Conservation (phyloP, 2,329 filamentous ascomycete species). For the Phyllosticta paracitricarpa region DNA sequence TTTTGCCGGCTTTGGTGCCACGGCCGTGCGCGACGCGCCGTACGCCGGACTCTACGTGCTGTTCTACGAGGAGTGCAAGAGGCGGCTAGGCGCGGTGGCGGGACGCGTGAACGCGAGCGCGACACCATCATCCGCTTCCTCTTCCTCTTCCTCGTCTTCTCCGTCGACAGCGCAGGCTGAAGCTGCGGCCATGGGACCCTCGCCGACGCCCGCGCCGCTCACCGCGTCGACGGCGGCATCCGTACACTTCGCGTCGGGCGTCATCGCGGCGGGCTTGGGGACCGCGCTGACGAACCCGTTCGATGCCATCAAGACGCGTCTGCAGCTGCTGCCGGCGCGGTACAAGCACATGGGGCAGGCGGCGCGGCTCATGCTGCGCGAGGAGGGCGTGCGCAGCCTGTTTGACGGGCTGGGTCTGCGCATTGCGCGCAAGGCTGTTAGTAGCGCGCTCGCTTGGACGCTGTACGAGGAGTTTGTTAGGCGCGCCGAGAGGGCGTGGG, state of each 20-base stretch:
- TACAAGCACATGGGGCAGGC: slow-evolving; percentile 80
- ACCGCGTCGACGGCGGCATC: slow-evolving; percentile 41
- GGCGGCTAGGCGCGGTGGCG: slow-evolving; percentile 37
- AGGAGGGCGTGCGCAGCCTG: slow-evolving; percentile 71
- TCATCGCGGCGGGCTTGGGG: slow-evolving; percentile 69
- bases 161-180: slow-evolving; percentile 14
- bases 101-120: slow-evolving; percentile 24
- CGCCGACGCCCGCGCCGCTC: background rate
- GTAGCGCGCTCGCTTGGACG: slow-evolving; percentile 93
- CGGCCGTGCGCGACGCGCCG: slow-evolving; percentile 85
- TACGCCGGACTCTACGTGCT: slow-evolving; percentile 93
- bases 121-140: background rate
- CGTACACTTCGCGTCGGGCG: slow-evolving; percentile 79
- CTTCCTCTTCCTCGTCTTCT: background rate
- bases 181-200: slow-evolving; percentile 15
- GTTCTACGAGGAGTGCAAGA: slow-evolving; percentile 82
- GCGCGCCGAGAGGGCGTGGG: slow-evolving; percentile 47
- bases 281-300: slow-evolving; percentile 93
- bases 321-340: slow-evolving; percentile 75
- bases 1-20: slow-evolving; percentile 89
- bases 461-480: slow-evolving; percentile 89
- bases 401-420: slow-evolving; percentile 79
- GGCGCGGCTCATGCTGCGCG: slow-evolving; percentile 62
- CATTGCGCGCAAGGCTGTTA: slow-evolving; percentile 84
- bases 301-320: slow-evolving; percentile 88